These are phyloP conservation scores for Sporothrix humicola DNA, from an alignment of 2,329 filamentous ascomycete genomes.

Conservation along the genomic window DNA sequence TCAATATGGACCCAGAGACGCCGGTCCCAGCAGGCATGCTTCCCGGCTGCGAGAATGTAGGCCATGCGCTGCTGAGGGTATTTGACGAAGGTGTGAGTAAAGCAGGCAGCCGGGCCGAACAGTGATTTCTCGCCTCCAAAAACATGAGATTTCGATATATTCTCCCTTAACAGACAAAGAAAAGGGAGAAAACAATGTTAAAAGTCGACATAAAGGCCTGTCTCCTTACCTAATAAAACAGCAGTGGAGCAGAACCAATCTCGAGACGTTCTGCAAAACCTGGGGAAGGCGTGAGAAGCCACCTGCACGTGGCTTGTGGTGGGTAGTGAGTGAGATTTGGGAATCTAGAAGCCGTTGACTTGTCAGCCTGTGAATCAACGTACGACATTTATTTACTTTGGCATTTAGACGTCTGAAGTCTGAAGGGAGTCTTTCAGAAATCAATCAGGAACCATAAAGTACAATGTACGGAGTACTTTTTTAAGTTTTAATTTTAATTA, in stretches of 20 bases:
- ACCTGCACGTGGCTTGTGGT: constrained; percentile 16
- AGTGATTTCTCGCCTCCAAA: background rate
- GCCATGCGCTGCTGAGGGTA: background rate
- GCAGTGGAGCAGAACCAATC: no score
- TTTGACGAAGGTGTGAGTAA: constrained; percentile 11
- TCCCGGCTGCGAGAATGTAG: constrained; percentile 1
- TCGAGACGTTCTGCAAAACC: background rate
- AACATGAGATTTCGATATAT: background rate
- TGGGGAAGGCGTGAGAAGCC: background rate
- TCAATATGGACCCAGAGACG: background rate
- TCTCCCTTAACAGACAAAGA: background rate
- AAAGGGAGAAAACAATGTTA: no score
- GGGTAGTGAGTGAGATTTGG: background rate
- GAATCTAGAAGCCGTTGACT: background rate
- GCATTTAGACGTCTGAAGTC: background rate
- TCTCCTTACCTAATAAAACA: no score
- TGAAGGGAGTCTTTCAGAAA: no score
- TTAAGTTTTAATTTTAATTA: background rate
- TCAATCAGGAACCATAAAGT: no score
- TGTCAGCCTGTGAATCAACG: background rate
- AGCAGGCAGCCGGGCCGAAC: background rate
- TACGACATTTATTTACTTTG: background rate
- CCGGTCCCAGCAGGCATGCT: background rate
- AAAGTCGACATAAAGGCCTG: no score
- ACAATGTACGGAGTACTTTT: background rate